phyloP scores from a whole-genome alignment of 2,329 filamentous ascomycete genomes.

The Penicillium sp. region DNA sequence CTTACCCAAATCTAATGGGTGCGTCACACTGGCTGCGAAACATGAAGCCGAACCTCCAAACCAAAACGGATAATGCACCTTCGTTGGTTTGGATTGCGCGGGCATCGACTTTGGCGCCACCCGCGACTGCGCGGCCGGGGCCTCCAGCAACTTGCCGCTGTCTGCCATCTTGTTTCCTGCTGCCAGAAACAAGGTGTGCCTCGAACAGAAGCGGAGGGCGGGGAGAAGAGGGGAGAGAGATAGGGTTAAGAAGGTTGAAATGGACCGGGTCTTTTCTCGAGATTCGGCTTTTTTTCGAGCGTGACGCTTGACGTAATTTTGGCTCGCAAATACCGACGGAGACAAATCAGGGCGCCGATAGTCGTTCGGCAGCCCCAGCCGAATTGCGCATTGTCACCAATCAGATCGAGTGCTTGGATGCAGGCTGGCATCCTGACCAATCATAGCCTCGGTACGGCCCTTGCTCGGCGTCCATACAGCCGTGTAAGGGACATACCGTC shows the following conservation, averaged over 20 bases:
- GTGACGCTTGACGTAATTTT: slow-evolving; percentile 22
- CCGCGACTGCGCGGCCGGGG: slow-evolving; percentile 17
- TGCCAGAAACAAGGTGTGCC: slow-evolving; percentile 16
- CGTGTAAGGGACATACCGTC: slow-evolving; percentile 16
- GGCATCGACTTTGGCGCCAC: slow-evolving; percentile 16
- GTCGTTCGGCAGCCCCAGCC: slow-evolving; percentile 15
- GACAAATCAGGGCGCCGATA: slow-evolving; percentile 34
- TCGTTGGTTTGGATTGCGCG: slow-evolving; percentile 25
- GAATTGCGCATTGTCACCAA: slow-evolving; percentile 5
- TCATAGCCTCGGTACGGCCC: slow-evolving; percentile 28
- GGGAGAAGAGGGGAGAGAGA: slow-evolving; percentile 9
- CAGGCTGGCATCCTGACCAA: slow-evolving; percentile 17
- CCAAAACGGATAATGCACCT: slow-evolving; percentile 73
- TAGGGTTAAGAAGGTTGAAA: slow-evolving; percentile 2
- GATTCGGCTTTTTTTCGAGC: slow-evolving; percentile 7
- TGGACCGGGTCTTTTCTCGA: slow-evolving; percentile 7
- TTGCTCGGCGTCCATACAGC: slow-evolving; percentile 5
- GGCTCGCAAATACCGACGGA: slow-evolving; percentile 24
- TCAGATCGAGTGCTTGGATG: background rate
- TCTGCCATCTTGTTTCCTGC: slow-evolving; percentile 29
- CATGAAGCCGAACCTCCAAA: slow-evolving; percentile 94
- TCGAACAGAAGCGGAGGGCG: slow-evolving; percentile 2
- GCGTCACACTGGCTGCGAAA: slow-evolving; percentile 83
- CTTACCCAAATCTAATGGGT: slow-evolving; percentile 86
- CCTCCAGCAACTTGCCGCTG: slow-evolving; percentile 30